These are phyloP conservation scores for Beauveria brongniartii DNA, from an alignment of 2,329 filamentous ascomycete species.

Conservation along the genomic window DNA sequence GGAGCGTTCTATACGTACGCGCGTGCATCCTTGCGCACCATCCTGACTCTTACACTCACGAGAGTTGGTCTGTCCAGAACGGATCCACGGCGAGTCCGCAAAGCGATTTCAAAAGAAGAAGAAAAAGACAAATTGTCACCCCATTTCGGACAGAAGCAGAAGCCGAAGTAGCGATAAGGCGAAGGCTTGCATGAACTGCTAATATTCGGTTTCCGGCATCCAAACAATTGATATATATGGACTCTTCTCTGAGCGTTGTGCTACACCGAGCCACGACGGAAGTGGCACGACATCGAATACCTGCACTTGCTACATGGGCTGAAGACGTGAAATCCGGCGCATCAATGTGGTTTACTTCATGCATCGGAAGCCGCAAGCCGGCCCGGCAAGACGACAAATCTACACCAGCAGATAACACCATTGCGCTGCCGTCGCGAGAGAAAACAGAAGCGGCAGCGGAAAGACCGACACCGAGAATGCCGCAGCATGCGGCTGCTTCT, in stretches of 20 bases:
- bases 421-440: not conserved
- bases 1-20: not conserved
- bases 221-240: not conserved
- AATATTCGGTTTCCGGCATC: not conserved
- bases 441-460: not conserved
- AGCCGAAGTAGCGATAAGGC: not conserved
- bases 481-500: slow-evolving; percentile 33
- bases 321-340: not conserved
- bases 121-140: not conserved
- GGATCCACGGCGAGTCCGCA: not conserved
- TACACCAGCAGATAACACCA: not conserved
- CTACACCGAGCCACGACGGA: not conserved
- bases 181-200: not conserved
- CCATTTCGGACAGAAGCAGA: not conserved
- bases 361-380: slow-evolving; percentile 5
- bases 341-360: slow-evolving; percentile 9
- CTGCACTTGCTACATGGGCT: not conserved
- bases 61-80: not conserved
- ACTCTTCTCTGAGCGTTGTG: not conserved
- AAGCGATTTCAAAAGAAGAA: not conserved
- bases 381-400: not conserved
- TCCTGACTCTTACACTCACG: not conserved
- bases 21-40: not conserved
- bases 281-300: not conserved
- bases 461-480: slow-evolving; percentile 16